Evolutionary conservation across 257 asterid species (phyloP).

Genomic region (Rhazya stricta): DNA sequence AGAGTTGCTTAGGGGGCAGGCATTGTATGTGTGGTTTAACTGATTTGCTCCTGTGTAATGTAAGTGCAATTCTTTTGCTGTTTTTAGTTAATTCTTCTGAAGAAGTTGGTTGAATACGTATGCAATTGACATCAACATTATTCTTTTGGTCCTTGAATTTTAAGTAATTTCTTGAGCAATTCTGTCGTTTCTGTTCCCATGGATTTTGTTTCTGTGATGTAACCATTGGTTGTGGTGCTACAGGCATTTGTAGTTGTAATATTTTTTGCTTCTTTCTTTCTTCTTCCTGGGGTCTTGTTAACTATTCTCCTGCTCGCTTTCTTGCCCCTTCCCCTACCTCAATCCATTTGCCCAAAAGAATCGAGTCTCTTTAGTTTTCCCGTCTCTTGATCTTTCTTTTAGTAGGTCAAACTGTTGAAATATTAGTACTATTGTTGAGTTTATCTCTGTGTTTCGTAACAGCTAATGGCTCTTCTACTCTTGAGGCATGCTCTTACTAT

Average conservation of each 20-base stretch:
- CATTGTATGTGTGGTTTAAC: neutral
- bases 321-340: neutral
- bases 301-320: neutral
- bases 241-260: neutral
- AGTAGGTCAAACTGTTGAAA: neutral
- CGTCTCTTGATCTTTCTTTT: neutral
- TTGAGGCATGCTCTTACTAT: conserved; percentile 43
- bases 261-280: no score
- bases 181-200: no score
- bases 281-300: neutral
- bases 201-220: neutral
- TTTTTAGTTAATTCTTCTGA: neutral
- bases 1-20: neutral
- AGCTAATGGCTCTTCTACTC: conserved; percentile 50
- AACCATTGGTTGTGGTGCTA: neutral
- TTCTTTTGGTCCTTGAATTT: neutral
- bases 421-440: neutral
- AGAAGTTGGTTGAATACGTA: neutral
- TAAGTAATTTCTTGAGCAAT: neutral
- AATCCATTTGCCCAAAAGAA: neutral
- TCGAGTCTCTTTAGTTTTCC: neutral
- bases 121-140: no score
- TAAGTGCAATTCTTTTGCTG: no score
- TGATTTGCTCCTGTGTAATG: neutral
- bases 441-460: conserved; percentile 7